phyloP scores from a whole-genome alignment of 371 early-diverging fungal species.

The Parasitella parasitica region DNA sequence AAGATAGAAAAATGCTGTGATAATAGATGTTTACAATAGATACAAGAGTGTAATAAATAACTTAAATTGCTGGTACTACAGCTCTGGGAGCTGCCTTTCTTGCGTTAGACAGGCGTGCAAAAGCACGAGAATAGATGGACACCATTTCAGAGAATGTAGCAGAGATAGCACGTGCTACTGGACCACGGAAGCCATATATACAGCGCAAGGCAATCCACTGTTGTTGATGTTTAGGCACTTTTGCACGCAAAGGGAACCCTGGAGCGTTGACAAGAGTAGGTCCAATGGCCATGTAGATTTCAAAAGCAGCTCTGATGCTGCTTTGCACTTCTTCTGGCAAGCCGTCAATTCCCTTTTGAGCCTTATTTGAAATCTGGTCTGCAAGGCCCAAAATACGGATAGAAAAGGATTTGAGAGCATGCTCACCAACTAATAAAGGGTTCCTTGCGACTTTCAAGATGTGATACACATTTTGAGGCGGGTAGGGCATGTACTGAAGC shows the following conservation, averaged over 20 bases:
- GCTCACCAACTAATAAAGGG: conserved; percentile 29
- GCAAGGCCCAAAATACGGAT: conserved; percentile 29
- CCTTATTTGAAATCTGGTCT: conserved; percentile 29
- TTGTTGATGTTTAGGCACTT: conserved; percentile 37
- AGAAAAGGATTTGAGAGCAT: conserved; percentile 21
- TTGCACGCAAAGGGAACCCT: conserved; percentile 43
- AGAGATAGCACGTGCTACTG: conserved; percentile 22
- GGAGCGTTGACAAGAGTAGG: conserved; percentile 26
- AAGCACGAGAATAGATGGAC: conserved; percentile 5
- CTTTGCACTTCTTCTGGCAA: conserved; percentile 41
- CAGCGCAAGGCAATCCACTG: conserved; percentile 41
- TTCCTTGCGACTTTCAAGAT: conserved; percentile 19
- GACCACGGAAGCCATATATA: conserved; percentile 39
- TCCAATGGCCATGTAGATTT: conserved; percentile 49
- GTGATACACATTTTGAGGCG: conserved; percentile 19
- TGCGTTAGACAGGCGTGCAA: conserved; percentile 4
- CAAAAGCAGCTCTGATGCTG: conserved; percentile 48
- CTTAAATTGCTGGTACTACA: neutral
- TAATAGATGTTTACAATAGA: conserved; percentile 5
- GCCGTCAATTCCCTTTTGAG: conserved; percentile 39
- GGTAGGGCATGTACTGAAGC: conserved; percentile 26
- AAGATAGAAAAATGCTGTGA: neutral
- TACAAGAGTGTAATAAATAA: neutral
- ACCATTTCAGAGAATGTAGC: conserved; percentile 5
- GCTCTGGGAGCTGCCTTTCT: neutral